Base-by-base conservation (phyloP, 768 basidiomycete genomes). In the Russula sp. region DNA sequence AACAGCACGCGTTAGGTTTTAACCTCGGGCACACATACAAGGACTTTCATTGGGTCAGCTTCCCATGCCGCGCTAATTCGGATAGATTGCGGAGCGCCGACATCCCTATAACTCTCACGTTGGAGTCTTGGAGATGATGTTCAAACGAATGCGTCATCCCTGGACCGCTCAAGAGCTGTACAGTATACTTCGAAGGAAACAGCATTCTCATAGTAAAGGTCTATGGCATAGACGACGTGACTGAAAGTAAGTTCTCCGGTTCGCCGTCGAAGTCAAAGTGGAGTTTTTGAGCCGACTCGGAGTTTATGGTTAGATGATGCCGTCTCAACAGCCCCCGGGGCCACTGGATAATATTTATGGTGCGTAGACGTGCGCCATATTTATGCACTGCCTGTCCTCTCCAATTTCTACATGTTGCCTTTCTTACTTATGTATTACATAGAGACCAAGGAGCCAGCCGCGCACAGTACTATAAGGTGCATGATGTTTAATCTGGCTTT, bases 101-200 rank as follows among this genome's bases (percentile, higher is more conserved):
- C 91, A 89, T 73, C 85, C 91, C 0, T 90, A 85, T 75, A 85
- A 88, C 69, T 90, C 89, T 1, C 88, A n/a, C n/a, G n/a, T n/a
- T n/a, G n/a, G n/a, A n/a, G 86, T 74, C 81, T 87, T 16, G 75
- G 78, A 16, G 77, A 84, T 58, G 87, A 88, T 68, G 52, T 76
- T n/a, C 71, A 66, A 36, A 82, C 83, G 46, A 82, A 83, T 64
- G 82, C 76, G 22, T 79, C 82, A 0, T 87, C 56, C 72, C 62
- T 73, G 42, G 49, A 59, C 16, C 24, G 64, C 11, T 50, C 50
- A 10, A 66, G 61, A 64, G 69, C 70, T 63, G 70, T 74, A 1
- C n/a, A n/a, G n/a, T n/a, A n/a, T 87, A 89, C 70, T 88, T 86
- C 66, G 86, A 89, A 71, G 83, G 83, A 5, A 84, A 77, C 22